Evolutionary conservation across 2,329 filamentous ascomycete genomes (phyloP).

Genomic region (Colletotrichum orbiculare): DNA sequence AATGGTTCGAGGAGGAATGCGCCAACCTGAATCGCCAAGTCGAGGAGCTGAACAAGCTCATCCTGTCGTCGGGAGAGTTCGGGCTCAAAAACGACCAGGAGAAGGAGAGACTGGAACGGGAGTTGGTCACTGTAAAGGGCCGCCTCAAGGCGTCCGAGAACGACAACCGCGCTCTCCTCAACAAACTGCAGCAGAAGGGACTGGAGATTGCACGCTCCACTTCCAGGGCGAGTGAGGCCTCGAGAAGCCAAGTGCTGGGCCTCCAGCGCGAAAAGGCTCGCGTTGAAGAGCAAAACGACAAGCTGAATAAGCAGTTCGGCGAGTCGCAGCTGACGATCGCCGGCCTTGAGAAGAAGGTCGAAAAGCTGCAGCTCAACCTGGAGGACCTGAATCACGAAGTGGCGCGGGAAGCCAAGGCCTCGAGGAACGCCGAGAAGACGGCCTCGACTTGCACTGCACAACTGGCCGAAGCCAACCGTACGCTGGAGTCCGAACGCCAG

Average conservation of each 20-base stretch:
- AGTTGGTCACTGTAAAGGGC: conserved; percentile 90
- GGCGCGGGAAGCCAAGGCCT: conserved; percentile 88
- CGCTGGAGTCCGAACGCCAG: conserved; percentile 90
- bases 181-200: conserved; percentile 97
- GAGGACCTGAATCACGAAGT: conserved; percentile 96
- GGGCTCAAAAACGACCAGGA: conserved; percentile 91
- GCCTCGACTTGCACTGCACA: conserved; percentile 84
- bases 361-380: conserved; percentile 87
- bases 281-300: conserved; percentile 83
- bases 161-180: conserved; percentile 93
- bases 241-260: conserved; percentile 78
- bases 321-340: conserved; percentile 86
- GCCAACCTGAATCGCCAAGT: conserved; percentile 81
- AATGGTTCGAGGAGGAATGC: conserved; percentile 84
- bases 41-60: conserved; percentile 86
- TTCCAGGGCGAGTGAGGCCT: conserved; percentile 85
- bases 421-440: conserved; percentile 88
- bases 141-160: conserved; percentile 93
- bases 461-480: conserved; percentile 88
- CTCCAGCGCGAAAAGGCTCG: conserved; percentile 86
- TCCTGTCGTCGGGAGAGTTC: conserved; percentile 89
- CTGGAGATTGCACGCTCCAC: conserved; percentile 93
- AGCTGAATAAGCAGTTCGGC: conserved; percentile 84
- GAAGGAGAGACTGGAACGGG: conserved; percentile 91
- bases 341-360: conserved; percentile 91